A percentile compares a stretch with the other conserved stretches of the same genome.
These are phyloP conservation scores for Sclerotinia nivalis DNA, from an alignment of 2,329 filamentous ascomycete genomes.

Conservation along the genomic window DNA sequence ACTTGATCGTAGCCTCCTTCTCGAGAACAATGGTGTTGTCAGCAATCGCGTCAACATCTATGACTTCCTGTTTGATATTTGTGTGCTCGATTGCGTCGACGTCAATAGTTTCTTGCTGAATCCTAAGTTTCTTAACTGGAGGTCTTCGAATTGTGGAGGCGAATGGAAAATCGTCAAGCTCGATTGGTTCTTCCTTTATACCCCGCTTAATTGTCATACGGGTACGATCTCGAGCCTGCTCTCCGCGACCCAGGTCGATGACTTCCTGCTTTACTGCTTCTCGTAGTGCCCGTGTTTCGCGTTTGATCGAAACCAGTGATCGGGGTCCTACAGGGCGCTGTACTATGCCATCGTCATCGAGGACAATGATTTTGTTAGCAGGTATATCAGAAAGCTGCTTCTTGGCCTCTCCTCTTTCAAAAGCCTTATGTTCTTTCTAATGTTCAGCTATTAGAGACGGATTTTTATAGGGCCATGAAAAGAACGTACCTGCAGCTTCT, in stretches of 20 bases:
- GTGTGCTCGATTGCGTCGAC: neutral
- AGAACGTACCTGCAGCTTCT: conserved; percentile 17
- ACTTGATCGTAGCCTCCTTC: neutral
- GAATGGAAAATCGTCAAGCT: neutral
- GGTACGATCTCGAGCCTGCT: rapidly evolving
- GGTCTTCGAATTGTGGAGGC: neutral
- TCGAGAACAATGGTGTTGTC: neutral
- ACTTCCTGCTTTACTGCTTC: neutral
- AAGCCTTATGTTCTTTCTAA: neutral
- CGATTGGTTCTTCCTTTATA: neutral
- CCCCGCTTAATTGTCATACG: neutral
- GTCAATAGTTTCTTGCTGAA: neutral
- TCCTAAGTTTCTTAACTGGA: neutral
- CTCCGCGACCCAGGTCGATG: neutral
- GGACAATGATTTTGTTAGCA: neutral
- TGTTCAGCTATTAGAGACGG: neutral
- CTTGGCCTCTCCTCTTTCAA: neutral
- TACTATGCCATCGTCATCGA: neutral
- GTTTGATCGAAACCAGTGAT: neutral
- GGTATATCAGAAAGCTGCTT: neutral
- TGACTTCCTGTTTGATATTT: neutral
- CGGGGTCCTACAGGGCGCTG: neutral
- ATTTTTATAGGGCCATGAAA: neutral
- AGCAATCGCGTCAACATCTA: neutral
- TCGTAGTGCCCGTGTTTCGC: too few species aligned